Evolutionary conservation across 2,329 filamentous ascomycete genomes (phyloP), one percentile per base, ranked within the genome.

Genomic region (Aspergillus eucalypticola): DNA sequence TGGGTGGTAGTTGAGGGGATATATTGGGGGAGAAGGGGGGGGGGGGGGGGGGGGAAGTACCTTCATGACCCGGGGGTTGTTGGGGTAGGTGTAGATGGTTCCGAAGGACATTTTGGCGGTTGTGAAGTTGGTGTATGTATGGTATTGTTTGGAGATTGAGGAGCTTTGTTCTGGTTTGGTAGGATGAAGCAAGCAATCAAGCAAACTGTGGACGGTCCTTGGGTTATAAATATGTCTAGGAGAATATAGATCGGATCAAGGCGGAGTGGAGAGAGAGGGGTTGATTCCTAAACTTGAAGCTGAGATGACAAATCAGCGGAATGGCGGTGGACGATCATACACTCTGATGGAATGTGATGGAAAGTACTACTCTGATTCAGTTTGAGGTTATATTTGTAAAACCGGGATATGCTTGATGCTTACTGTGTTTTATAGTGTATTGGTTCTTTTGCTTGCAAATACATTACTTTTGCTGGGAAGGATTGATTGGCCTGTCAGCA

Each of bases 21-120:
- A 25, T 11, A 57, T n/a, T 4, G 19, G 50, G 19, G 32, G 41
- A n/a, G 19, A n/a, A n/a, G 53, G 41, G 25, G 6, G 13, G 53
- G 41, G 25, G 19, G 53, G 41, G 19, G 53, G 41, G 25, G 6
- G 13, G 53, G 41, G 25, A 4, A 35, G 32, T 62, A 66, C 66
- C 64, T 68, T 67, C 52, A 52, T 48, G 19, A 67, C 64, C 62
- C 66, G 59, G 2, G 64, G 62, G 64, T 68, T 68, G 54, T 63
- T 51, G 57, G 66, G 64, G 58, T 68, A 68, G 38, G 42, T 61
- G 55, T 57, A 64, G 60, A 67, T 50, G 32, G 58, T 65, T 41
- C 66, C 66, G 60, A 67, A 64, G 7, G 51, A 39, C 27, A 62
- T 21, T 60, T 63, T 66, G 42, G 27, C 44, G 65, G 62, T 2